Evolutionary conservation across 768 basidiomycete genomes (phyloP), one percentile per base, ranked within the genome.

Genomic region (Mycena belliarum): DNA sequence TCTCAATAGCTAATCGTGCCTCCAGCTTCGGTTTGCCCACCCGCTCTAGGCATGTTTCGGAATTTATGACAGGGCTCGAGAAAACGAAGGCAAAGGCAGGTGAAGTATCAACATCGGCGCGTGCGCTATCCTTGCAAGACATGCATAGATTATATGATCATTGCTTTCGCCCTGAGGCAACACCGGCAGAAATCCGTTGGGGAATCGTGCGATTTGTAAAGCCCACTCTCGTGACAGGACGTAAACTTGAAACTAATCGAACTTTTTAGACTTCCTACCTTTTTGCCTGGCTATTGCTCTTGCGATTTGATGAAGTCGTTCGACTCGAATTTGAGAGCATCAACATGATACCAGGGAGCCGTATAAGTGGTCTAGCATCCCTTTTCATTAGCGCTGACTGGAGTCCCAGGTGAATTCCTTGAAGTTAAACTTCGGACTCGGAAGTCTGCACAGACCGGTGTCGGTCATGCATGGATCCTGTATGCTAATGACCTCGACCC

Each of bases 11-110:
- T 38, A n/a, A 38, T 6, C 10, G n/a, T 5, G 6, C 12, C 6
- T n/a, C 10, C 37, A 66, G 63, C 40, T 60, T 37, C 57, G 65
- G 65, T 23, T 57, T 66, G 10, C 65, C 65, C 3, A 65, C 58
- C 3, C 49, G 58, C 9, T 61, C 63, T 7, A 56, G 42, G 10
- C 33, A 48, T 21, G 66, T 65, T 15, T 63, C 64, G 4, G 49
- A 61, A 26, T 67, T 64, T 42, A 67, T 67, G 66, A 57, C 60
- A 18, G 65, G 65, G 12, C 61, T 66, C n/a, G 65, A 66, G 55
- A 64, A 64, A 52, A 60, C 52, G 9, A 66, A 66, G 41, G 63
- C 61, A 3, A 50, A 48, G 29, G 41, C 50, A 8, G 63, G 65
- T 14, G 62, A 67, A 57, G 57, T 64, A 44, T 67, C 66, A 20